Base-by-base conservation (phyloP, 2,329 filamentous ascomycete genomes). In the Claviceps purpurea region DNA sequence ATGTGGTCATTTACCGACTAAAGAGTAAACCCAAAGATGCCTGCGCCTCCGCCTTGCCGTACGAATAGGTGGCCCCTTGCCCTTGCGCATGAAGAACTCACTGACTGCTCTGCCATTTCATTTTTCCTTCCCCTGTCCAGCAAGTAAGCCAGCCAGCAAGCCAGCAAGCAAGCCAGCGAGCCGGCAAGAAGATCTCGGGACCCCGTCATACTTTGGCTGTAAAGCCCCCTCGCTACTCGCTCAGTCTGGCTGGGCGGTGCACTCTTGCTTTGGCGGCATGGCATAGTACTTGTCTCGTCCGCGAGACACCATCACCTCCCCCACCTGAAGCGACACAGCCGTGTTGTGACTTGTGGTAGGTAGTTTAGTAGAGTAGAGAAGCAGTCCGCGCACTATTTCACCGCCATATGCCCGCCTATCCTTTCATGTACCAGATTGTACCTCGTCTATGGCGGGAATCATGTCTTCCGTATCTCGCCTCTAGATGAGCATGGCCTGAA, bases 401-500 rank as follows among this genome's bases (percentile, higher is more conserved):
- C 45, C 49, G 26, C 34, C 39, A 42, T 30, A 20, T 45, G 37
- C 18, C 26, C 26, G 45, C 37, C 39, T 39, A 40, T 43, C 39
- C 8, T 14, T 41, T 24, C 14, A 44, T 42, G 24, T 51, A 51
- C 42, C 39, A 45, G 20, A 39, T 43, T 22, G 16, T 54, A 26
- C 38, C 22, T 54, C 48, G 43, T 54, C 50, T 52, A 22, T 26
- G 24, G 18, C 30, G 34, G n/a, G 10, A 38, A 39, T 50, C 48
- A 37, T 52, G 53, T 47, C 54, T 47, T 60, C 66, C 60, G 60
- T 61, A 61, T 65, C 60, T 60, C 58, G 60, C 59, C 62, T 68
- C 58, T 58, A 55, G 59, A 59, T 60, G 61, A 58, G 54, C 59
- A 61, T 65, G 62, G 65, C 59, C 63, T 58, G 65, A 66, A 65